Evolutionary conservation across 2,329 filamentous ascomycete genomes (phyloP), one percentile per base, ranked within the genome.

Genomic region (Fusarium nisikadoi): DNA sequence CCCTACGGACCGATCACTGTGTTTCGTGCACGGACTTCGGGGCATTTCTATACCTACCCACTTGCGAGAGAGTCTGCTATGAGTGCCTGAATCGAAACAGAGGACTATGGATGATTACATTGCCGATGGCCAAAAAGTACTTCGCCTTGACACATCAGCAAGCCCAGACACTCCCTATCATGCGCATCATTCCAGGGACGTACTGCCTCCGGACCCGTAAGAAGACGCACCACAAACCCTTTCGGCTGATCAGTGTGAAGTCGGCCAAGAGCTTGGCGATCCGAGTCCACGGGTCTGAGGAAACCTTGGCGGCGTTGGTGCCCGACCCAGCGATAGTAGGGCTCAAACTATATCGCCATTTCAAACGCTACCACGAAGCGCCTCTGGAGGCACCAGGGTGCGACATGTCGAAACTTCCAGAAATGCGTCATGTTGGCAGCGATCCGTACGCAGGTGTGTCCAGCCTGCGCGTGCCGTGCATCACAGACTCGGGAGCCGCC

Each of bases 391-490:
- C 12, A 11, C 47, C 47, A 36, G 47, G 31, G 5, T 35, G 3
- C n/a, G 47, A 50, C 12, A 35, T 25, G 31, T 8, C 31, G 1
- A 11, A 25, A 11, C 31, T 50, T 19, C 5, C 29, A 2, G 16
- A 33, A 23, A 1, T 2, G 6, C 2, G 16, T 33, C 0, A 2
- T 12, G 3, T 20, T 0, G 47, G 6, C 6, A 4, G 3, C 3
- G 47, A 50, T 25, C 12, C 47, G 5, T 25, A 8, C 47, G 47
- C 47, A 0, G 47, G 47, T 20, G 47, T 50, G 1, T 50, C 47
- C 12, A 50, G 47, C 2, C 31, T 50, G 3, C 47, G 47, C 13
- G 31, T 10, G 12, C 47, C 47, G 12, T 35, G 25, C 47, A 50
- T 50, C 17, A 35, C 47, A 35, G 47, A 10, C 31, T 8, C 31